Evolutionary conservation across 768 basidiomycete species (phyloP).

Genomic region (Strobilomyces dryophilus): DNA sequence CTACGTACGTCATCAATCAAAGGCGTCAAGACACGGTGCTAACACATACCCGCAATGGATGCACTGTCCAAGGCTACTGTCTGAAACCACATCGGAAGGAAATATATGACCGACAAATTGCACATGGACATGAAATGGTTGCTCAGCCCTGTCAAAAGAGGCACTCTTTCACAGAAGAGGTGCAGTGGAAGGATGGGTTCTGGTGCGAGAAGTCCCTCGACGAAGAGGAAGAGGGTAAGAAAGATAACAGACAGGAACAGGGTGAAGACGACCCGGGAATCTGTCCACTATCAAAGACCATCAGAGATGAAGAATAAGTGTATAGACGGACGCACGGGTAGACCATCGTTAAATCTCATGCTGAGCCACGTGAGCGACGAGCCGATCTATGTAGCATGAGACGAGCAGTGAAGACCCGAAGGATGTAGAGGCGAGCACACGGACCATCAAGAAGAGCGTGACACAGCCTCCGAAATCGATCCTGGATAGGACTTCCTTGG

Average conservation of each 20-base stretch:
- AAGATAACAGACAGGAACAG: constrained; percentile 37
- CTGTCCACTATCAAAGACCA: constrained; percentile 7
- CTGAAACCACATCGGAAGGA: too few relatives aligned
- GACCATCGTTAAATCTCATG: constrained; percentile 12
- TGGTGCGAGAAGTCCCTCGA: constrained; percentile 57
- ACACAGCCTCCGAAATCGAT: constrained; percentile 15
- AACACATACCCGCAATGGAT: constrained; percentile 51
- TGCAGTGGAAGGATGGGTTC: constrained; percentile 70
- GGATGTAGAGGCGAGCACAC: neutral
- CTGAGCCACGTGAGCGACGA: neutral
- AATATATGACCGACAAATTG: constrained; percentile 70
- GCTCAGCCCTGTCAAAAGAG: constrained; percentile 63
- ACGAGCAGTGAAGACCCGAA: neutral
- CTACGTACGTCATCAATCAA: constrained; percentile 7
- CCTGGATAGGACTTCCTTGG: constrained; percentile 6
- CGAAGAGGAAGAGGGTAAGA: constrained; percentile 48
- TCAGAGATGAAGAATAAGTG: neutral
- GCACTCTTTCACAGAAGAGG: constrained; percentile 59
- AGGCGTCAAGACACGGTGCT: too few relatives aligned
- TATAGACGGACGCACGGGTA: constrained; percentile 2
- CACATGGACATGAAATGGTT: constrained; percentile 72
- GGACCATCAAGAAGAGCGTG: constrained; percentile 4
- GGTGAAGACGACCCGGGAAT: constrained; percentile 3
- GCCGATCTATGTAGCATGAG: constrained; percentile 8
- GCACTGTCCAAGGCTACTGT: constrained; percentile 45